Base-by-base conservation (phyloP, 2,329 filamentous ascomycete genomes). In the Diaporthe ampelina region DNA sequence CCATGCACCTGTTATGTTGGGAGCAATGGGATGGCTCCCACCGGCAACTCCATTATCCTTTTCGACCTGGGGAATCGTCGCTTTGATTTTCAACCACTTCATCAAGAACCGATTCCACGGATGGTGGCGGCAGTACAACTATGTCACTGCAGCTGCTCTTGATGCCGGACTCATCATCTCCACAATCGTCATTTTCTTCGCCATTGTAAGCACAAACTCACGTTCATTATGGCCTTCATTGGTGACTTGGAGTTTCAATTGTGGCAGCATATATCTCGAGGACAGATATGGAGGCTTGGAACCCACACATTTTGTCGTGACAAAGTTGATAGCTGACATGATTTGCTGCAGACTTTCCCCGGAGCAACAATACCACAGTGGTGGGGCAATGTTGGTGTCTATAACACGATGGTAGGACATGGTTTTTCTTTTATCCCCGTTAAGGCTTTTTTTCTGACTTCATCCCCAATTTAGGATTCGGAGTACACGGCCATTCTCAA, bases 31-130 rank as follows among this genome's bases (percentile, higher is more conserved):
- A 15, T 82, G 86, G 73, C 85, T 91, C 17, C 91, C 90, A 1
- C 90, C 90, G 0, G 91, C 91, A 0, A 91, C 90, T 0, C 88
- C 89, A 0, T 82, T 91, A 35, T 91, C 86, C 77, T 92, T 91
- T 78, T 87, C 88, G 15, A 82, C 85, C 4, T 92, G 91, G 91
- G 89, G 86, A 4, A 81, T 90, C 21, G 85, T 90, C 17, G 90
- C 90, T 0, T 84, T 88, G 59, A 73, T 91, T 40, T 92, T 92
- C 81, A 91, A 92, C 78, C 87, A 88, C 76, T 84, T 82, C 69
- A 89, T 92, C 75, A 85, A 86, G 43, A 85, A 86, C 76, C 83
- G 84, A 56, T 90, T 83, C 79, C 82, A 83, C n/a, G 89, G 87
- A 0, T 92, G 90, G 91, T 92, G 91, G 91, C 84, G 85, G 73